A percentile compares a stretch with the other conserved stretches of the same genome.
phyloP scores from a whole-genome alignment of 2,329 filamentous ascomycete genomes.

The Fusarium sublunatum region DNA sequence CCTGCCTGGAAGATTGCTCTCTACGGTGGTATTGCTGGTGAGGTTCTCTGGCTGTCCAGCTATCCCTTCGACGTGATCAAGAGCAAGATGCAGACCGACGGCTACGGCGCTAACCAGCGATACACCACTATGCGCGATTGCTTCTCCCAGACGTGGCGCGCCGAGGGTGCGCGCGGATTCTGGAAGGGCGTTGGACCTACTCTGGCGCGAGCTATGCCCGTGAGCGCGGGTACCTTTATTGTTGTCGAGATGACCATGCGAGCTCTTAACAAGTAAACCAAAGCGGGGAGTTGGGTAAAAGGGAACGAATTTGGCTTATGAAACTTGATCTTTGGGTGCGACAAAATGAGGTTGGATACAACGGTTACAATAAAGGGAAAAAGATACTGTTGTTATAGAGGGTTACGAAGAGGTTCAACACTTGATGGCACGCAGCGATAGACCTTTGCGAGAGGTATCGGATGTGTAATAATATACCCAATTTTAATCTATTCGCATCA shows the following conservation, averaged over 20 bases:
- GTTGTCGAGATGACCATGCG: constrained; percentile 77
- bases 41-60: constrained; percentile 90
- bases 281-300: not conserved
- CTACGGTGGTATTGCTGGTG: constrained; percentile 93
- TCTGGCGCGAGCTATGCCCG: constrained; percentile 93
- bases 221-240: constrained; percentile 96
- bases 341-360: constrained; percentile 13
- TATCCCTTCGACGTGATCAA: constrained; percentile 98
- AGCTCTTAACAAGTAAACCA: constrained; percentile 60
- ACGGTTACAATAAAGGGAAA: constrained; percentile 18
- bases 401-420: constrained; percentile 31
- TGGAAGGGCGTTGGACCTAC: constrained; percentile 96
- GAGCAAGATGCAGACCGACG: constrained; percentile 99
- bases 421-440: constrained; percentile 12
- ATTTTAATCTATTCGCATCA: constrained; percentile 36
- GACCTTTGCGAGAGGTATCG: constrained; percentile 13
- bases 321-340: constrained; percentile 5
- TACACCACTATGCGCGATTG: constrained; percentile 89
- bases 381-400: constrained; percentile 24
- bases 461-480: constrained; percentile 36
- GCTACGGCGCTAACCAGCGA: constrained; percentile 76
- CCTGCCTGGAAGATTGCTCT: constrained; percentile 86
- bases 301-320: not conserved
- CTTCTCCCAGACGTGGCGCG: constrained; percentile 82
- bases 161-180: constrained; percentile 84